Evolutionary conservation across 1,284 basidiomycete genomes (phyloP).

Genomic region (Jaminaea rosea): DNA sequence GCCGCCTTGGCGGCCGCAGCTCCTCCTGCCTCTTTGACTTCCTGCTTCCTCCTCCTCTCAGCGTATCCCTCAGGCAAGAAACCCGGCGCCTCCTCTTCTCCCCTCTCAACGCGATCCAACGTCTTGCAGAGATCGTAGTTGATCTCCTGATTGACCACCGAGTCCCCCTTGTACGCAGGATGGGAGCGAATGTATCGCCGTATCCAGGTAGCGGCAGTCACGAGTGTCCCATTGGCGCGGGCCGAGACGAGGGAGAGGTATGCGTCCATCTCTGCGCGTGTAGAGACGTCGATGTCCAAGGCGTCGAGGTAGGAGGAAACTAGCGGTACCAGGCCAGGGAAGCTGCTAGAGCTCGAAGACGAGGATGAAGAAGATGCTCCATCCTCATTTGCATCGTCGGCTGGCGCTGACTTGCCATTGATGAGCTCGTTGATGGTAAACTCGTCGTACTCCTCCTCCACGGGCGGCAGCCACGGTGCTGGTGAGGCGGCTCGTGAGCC

Average conservation of each 20-base stretch:
- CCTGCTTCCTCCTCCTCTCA: slow-evolving; percentile 3
- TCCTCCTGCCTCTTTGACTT: not conserved
- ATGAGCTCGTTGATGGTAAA: slow-evolving; percentile 89
- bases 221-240: slow-evolving; percentile 78
- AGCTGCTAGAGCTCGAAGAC: no score
- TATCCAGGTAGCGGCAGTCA: slow-evolving; percentile 87
- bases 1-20: no score
- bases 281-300: slow-evolving; percentile 64
- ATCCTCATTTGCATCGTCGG: slow-evolving; percentile 46
- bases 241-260: slow-evolving; percentile 47
- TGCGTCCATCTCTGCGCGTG: slow-evolving; percentile 58
- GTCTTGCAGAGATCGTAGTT: slow-evolving; percentile 80
- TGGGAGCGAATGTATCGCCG: slow-evolving; percentile 81
- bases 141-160: slow-evolving; percentile 77
- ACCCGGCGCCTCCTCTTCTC: slow-evolving; percentile 31
- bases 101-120: slow-evolving; percentile 67
- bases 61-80: slow-evolving; percentile 42
- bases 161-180: slow-evolving; percentile 81
- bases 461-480: slow-evolving; percentile 6
- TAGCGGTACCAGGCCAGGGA: slow-evolving; percentile 77
- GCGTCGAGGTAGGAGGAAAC: slow-evolving; percentile 80
- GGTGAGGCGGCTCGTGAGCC: slow-evolving; percentile 4
- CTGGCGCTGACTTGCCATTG: slow-evolving; percentile 60
- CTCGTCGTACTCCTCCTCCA: slow-evolving; percentile 77
- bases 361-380: no score